Evolutionary conservation across 768 basidiomycete species (phyloP), one percentile per base, ranked within the genome.

Genomic region (Gyrodon lividus): DNA sequence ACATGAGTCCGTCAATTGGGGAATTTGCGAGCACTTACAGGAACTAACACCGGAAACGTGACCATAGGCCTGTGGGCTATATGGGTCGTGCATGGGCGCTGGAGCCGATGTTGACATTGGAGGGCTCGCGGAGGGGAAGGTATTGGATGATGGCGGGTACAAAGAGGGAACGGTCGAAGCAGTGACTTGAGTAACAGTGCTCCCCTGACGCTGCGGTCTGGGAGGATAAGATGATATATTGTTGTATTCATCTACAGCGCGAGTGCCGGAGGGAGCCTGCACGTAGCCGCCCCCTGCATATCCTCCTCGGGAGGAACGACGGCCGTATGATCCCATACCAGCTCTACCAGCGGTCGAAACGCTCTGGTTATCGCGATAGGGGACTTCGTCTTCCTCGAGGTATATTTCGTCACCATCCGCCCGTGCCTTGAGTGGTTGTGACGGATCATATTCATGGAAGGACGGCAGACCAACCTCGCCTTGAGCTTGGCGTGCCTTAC

Each of bases 171-270:
- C 76, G 6, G 67, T 70, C 10, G 59, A 67, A 5, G 78, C 72
- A 6, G 77, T 70, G 41, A 64, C 64, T 57, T 73, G 73, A 8
- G 72, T 73, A 50, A 64, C 69, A 39, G 55, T 65, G 54, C 72
- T 79, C 30, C 57, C 69, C 48, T 73, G 74, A 33, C 74, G 71
- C 30, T 68, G 71, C 2, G 76, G 73, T 41, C 54, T 56, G 28
- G 78, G 77, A 17, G 82, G 71, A 50, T 77, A 75, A 17, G 80
- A 73, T 16, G 74, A 61, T 19, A 72, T 50, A 28, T 76, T 70
- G 61, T 90, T 87, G 54, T 89, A 91, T 19, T 87, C 86, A 60
- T 92, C 89, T 6, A 91, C 75, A 5, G 90, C 81, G 38, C 87
- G 80, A 35, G 81, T 77, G 2, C 89, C 89, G 14, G 72, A 67